Evolutionary conservation across 2,329 filamentous ascomycete species (phyloP), one percentile per base, ranked within the genome.

Genomic region (Pseudogymnoascus sp.): DNA sequence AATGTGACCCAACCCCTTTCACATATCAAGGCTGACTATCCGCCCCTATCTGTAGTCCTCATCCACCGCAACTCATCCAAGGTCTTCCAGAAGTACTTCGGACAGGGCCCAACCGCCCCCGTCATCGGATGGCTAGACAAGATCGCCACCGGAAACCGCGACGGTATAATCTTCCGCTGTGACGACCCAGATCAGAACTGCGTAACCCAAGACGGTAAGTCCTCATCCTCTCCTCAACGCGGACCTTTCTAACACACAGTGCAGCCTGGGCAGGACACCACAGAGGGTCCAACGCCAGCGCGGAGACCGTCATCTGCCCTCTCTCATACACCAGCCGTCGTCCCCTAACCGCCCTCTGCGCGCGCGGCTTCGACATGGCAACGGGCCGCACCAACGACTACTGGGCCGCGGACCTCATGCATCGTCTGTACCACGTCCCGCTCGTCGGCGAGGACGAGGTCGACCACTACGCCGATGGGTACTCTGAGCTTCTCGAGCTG

Each of bases 181-280:
- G 87, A 90, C 65, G 83, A 90, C 67, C 80, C 83, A 0, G 87
- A 90, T 68, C 76, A 79, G 19, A 89, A 89, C 75, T 90, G 87
- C 69, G 75, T 67, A 5, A 79, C 71, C 10, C 80, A 78, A 69
- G 77, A 80, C 26, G 71, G 77, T 77, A 68, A 62, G 75, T 71
- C 9, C 3, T 17, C n/a, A 60, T 21, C 5, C n/a, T 38, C 28
- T 23, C 40, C 10, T 15, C 23, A n/a, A 28, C 1, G 28, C 63
- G 11, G 62, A 7, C 35, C 42, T 21, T 19, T 19, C 23, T 44
- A 28, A 42, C 31, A 63, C 44, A 62, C 62, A 61, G 11, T 26
- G 61, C 42, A 88, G 85, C 77, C 61, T 89, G 82, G 81, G 87
- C 78, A 53, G 87, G 87, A 35, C 87, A 90, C 77, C 88, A 83